Evolutionary conservation across 2,329 filamentous ascomycete genomes (phyloP).

Genomic region (Rhinocladiella mackenziei): DNA sequence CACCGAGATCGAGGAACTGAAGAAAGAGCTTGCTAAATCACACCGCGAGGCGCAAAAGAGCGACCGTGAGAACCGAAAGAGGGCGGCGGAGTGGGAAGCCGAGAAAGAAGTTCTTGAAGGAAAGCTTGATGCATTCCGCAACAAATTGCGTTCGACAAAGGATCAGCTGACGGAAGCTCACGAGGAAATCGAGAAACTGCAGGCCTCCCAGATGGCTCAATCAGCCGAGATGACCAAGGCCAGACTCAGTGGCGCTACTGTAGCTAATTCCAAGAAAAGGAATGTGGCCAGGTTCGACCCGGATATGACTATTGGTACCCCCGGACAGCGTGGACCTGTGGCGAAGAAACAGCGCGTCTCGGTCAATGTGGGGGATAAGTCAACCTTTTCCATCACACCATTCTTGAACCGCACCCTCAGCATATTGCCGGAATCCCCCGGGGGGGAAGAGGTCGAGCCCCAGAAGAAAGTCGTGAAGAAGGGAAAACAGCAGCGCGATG

Average conservation of each 20-base stretch:
- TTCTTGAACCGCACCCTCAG: conserved; percentile 75
- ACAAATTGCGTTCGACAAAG: conserved; percentile 66
- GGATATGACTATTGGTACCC: conserved; percentile 50
- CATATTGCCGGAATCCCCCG: conserved; percentile 46
- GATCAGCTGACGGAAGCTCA: conserved; percentile 67
- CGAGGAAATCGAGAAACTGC: conserved; percentile 44
- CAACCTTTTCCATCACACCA: conserved; percentile 87
- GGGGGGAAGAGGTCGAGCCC: conserved; percentile 29
- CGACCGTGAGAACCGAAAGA: conserved; percentile 53
- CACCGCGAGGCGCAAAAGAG: conserved; percentile 45
- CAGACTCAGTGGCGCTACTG: conserved; percentile 21
- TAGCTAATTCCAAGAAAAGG: conserved; percentile 38
- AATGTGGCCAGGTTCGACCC: conserved; percentile 43
- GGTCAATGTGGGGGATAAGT: conserved; percentile 73
- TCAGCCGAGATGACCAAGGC: conserved; percentile 29
- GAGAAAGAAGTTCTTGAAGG: conserved; percentile 64
- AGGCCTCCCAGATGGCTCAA: conserved; percentile 36
- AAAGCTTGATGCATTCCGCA: conserved; percentile 64
- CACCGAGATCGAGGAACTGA: conserved; percentile 44
- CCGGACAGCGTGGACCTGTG: conserved; percentile 43
- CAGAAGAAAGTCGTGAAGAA: conserved; percentile 29
- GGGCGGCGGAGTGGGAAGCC: conserved; percentile 57
- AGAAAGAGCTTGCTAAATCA: conserved; percentile 49
- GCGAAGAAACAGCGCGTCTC: conserved; percentile 59
- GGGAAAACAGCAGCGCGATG: conserved; percentile 15